phyloP scores from a whole-genome alignment of 108 stramenopile species.

The Nitzschia sp. region DNA sequence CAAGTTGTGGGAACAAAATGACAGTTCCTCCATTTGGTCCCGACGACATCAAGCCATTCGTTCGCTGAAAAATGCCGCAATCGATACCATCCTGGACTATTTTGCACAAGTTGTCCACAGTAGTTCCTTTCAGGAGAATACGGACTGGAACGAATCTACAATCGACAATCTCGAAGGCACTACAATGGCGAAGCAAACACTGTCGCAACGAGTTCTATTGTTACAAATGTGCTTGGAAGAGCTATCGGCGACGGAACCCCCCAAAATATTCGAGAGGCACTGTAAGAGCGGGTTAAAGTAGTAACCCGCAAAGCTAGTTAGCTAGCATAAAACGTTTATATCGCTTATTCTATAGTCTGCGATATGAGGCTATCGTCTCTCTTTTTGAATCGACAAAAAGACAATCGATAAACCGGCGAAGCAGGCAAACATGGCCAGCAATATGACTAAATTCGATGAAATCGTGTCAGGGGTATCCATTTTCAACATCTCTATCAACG shows the following conservation, averaged over 20 bases:
- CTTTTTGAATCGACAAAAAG: too few relatives aligned
- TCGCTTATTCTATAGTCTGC: too few relatives aligned
- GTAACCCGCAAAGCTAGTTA: too few relatives aligned
- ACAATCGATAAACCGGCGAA: too few relatives aligned
- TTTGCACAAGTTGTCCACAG: constrained; percentile 11
- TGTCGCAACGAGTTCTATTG: constrained; percentile 7
- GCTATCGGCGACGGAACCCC: neutral
- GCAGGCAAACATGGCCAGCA: too few relatives aligned
- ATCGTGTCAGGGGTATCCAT: too few relatives aligned
- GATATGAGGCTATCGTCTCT: too few relatives aligned
- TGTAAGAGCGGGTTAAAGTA: too few relatives aligned
- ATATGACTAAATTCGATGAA: too few relatives aligned
- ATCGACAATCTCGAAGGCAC: constrained; percentile 12
- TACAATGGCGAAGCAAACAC: neutral
- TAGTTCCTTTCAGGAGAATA: constrained; percentile 14
- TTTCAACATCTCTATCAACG: too few relatives aligned
- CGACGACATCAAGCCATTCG: neutral
- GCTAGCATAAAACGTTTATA: too few relatives aligned
- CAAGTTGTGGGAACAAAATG: constrained; percentile 7
- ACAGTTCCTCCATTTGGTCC: neutral
- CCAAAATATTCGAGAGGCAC: neutral
- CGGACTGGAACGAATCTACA: constrained; percentile 4
- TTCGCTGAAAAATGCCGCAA: neutral
- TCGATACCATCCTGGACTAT: neutral
- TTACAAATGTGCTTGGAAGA: constrained; percentile 42